Evolutionary conservation across 768 basidiomycete genomes (phyloP).

Genomic region (Ramaria sp.): DNA sequence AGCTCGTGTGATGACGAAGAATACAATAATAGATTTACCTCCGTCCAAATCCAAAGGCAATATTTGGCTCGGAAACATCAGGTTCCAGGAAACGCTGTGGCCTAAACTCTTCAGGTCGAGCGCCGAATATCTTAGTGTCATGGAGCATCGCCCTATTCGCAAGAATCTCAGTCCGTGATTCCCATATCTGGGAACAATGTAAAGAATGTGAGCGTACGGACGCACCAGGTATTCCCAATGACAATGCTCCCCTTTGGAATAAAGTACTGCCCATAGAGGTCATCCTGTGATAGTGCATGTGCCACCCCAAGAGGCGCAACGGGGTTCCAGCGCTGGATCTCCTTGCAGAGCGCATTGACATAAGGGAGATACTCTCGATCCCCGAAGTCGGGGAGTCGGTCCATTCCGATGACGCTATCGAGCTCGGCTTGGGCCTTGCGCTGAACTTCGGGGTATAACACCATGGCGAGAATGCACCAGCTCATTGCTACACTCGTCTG

Average conservation of each 20-base stretch:
- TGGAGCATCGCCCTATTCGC: background rate
- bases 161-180: too few species aligned
- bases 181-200: background rate
- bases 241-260: constrained; percentile 21
- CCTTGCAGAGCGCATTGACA: background rate
- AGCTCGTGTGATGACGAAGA: background rate
- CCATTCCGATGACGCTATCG: background rate
- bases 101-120: background rate
- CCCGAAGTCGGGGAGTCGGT: background rate
- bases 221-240: constrained; percentile 19
- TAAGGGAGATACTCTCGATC: background rate
- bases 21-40: background rate
- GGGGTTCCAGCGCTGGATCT: background rate
- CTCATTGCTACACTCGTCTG: too few species aligned
- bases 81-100: constrained; percentile 10
- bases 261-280: constrained; percentile 19
- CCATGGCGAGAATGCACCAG: constrained; percentile 4
- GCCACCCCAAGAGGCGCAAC: constrained; percentile 13
- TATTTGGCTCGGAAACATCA: constrained; percentile 2
- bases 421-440: constrained; percentile 1
- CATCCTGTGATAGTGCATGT: constrained; percentile 21
- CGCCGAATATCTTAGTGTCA: constrained; percentile 16
- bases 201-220: constrained; percentile 12
- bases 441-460: constrained; percentile 6
- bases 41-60: constrained; percentile 1